Evolutionary conservation across 2,329 filamentous ascomycete genomes (phyloP), one percentile per base, ranked within the genome.

Genomic region (Aspergillus jensenii): DNA sequence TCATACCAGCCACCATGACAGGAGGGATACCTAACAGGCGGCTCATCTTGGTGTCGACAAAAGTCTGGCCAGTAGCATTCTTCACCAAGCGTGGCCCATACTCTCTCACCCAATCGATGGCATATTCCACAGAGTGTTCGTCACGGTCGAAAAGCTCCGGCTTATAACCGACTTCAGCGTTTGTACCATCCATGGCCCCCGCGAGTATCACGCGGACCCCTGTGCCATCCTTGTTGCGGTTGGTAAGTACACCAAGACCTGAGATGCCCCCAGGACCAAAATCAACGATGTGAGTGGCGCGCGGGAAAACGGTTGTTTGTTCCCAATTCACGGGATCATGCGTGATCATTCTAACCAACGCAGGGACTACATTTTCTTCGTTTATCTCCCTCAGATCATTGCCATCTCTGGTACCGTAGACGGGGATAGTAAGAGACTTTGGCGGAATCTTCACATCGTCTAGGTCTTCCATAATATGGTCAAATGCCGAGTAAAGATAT

Each of bases 141-240:
- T 99, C 95, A 57, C 95, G 90, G 73, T 99, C 93, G 68, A 99
- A 99, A 52, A 99, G 83, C 78, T 99, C 95, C 2, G 93, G 90
- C 83, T 99, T 99, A 82, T 97, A 99, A 55, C 95, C 95, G 61
- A 99, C 89, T 76, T 98, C 95, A 33, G 84, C 82, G 59, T 96
- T 89, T 19, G 92, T 92, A 52, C 93, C 93, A 68, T 93, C 90
- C 68, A 99, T 89, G n/a, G 91, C 85, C 62, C 96, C 95, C 44
- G 92, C 95, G 58, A 99, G 84, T 65, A 99, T 96, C 64, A 99
- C 93, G 60, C 93, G 91, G 37, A 99, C 95, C 69, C 95, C 95
- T 58, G 92, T 98, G 62, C 95, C 95, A 75, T 99, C 96, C 82
- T 99, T 99, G 84, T 98, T 99, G 68, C 95, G 91, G 82, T 96